Conservation (phyloP, 2,329 filamentous ascomycete genomes). For the Podosphaera xanthii region DNA sequence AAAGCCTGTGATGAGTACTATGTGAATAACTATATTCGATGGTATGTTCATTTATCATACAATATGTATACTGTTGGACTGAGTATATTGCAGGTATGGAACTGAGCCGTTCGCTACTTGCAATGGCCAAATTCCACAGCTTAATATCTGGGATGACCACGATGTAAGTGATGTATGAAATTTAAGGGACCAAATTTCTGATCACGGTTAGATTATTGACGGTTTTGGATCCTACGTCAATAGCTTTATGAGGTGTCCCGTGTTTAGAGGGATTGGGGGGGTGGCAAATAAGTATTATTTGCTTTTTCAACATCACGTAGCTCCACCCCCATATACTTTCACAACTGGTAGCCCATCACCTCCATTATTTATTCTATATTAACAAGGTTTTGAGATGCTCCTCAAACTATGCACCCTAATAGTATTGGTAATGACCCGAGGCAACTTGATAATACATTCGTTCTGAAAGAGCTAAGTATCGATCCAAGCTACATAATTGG, state of each 20-base stretch:
- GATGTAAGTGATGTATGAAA: constrained; percentile 39
- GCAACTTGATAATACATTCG: constrained; percentile 54
- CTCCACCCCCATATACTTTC: constrained; percentile 67
- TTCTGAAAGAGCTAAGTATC: constrained; percentile 33
- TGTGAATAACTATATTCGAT: constrained; percentile 63
- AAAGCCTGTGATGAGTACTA: constrained; percentile 78
- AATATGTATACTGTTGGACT: not conserved
- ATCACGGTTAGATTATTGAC: constrained; percentile 38
- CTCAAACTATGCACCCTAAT: constrained; percentile 37
- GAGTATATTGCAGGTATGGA: constrained; percentile 33
- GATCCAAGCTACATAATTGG: constrained; percentile 47
- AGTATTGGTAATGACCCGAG: constrained; percentile 37
- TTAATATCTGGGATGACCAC: constrained; percentile 98
- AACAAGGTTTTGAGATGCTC: constrained; percentile 16
- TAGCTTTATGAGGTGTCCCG: constrained; percentile 76
- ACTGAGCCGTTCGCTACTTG: constrained; percentile 66
- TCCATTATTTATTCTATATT: constrained; percentile 1
- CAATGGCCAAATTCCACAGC: constrained; percentile 78
- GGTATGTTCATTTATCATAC: constrained; percentile 32
- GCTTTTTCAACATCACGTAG: constrained; percentile 85
- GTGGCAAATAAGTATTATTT: constrained; percentile 96
- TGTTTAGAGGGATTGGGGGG: constrained; percentile 79
- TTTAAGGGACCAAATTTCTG: not conserved
- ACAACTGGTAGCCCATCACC: constrained; percentile 38
- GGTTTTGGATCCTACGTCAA: constrained; percentile 88